These are phyloP conservation scores for Aspergillus sp. DNA, from an alignment of 2,329 filamentous ascomycete genomes.

Conservation along the genomic window DNA sequence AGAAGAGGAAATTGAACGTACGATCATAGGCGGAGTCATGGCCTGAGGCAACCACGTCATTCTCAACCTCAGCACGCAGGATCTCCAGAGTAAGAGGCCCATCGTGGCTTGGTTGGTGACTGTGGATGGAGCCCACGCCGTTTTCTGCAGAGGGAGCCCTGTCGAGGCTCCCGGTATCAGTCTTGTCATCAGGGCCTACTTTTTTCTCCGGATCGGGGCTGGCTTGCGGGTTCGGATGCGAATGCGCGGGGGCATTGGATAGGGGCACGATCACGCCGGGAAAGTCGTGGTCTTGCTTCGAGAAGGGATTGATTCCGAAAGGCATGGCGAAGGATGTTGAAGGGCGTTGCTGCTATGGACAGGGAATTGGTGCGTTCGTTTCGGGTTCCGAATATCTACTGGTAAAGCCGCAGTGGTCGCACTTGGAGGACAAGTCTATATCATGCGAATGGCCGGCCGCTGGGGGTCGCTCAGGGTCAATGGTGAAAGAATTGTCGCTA, in stretches of 20 bases:
- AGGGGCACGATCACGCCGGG: conserved; percentile 53
- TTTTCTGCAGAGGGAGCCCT: conserved; percentile 38
- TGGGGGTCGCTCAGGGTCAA: neutral
- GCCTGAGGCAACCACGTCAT: conserved; percentile 56
- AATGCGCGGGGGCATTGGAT: conserved; percentile 42
- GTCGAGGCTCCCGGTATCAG: conserved; percentile 35
- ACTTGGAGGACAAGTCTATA: conserved; percentile 7
- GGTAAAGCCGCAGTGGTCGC: conserved; percentile 5
- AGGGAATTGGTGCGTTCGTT: conserved; percentile 8
- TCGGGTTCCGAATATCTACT: conserved; percentile 8
- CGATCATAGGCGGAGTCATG: conserved; percentile 72
- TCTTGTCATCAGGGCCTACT: conserved; percentile 34
- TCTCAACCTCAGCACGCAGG: conserved; percentile 66
- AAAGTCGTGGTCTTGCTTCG: conserved; percentile 52
- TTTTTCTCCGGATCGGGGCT: conserved; percentile 24
- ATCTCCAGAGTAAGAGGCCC: conserved; percentile 63
- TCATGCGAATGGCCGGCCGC: neutral
- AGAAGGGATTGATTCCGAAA: conserved; percentile 49
- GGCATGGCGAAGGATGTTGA: conserved; percentile 22
- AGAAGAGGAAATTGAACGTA: conserved; percentile 46
- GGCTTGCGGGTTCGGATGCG: neutral
- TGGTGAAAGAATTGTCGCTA: conserved; percentile 1
- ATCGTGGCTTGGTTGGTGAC: conserved; percentile 29
- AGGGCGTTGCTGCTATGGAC: conserved; percentile 17
- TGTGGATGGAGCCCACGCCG: conserved; percentile 33